Percentiles rank a stretch among this genome's conserved stretches.
These are phyloP conservation scores for Rhizomucor pusillus DNA, from an alignment of 371 early-diverging fungal species.

Conservation along the genomic window DNA sequence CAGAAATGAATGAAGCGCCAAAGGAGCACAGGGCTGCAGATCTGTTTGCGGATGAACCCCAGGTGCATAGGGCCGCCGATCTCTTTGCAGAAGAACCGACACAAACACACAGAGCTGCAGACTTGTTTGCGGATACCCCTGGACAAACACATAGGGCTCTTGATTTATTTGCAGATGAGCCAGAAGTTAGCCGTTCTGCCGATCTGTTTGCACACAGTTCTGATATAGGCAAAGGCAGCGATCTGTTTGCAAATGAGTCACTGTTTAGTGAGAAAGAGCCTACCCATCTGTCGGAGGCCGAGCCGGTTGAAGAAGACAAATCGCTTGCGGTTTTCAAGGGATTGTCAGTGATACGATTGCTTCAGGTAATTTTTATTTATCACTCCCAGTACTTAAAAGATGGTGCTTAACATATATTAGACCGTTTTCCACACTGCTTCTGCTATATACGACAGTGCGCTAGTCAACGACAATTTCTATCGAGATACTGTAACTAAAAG, in stretches of 20 bases:
- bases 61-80: conserved; percentile 9
- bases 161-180: conserved; percentile 23
- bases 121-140: conserved; percentile 5
- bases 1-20: conserved; percentile 16
- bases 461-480: conserved; percentile 5
- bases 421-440: conserved; percentile 40
- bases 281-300: neutral
- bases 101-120: conserved; percentile 3
- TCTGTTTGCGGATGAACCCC: conserved; percentile 19
- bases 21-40: conserved; percentile 15
- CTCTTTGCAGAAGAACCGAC: conserved; percentile 13
- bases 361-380: conserved; percentile 31
- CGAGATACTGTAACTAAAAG: conserved; percentile 15
- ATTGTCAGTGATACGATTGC: conserved; percentile 34
- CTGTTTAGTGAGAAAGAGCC: conserved; percentile 1
- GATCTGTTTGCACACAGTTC: conserved; percentile 19
- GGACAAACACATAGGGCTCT: conserved; percentile 1
- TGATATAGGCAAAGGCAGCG: conserved; percentile 3
- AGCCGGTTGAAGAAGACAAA: conserved; percentile 7
- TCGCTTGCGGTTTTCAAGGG: conserved; percentile 36
- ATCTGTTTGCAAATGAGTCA: conserved; percentile 18
- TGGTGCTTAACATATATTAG: conserved; percentile 11
- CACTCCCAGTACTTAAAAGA: neutral
- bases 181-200: conserved; percentile 3
- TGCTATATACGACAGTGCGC: conserved; percentile 21